Percentiles rank a stretch among this genome's conserved stretches.
These are phyloP conservation scores for Zygosaccharomyces rouxii DNA, from an alignment of 805 yeast genomes.

Conservation along the genomic window DNA sequence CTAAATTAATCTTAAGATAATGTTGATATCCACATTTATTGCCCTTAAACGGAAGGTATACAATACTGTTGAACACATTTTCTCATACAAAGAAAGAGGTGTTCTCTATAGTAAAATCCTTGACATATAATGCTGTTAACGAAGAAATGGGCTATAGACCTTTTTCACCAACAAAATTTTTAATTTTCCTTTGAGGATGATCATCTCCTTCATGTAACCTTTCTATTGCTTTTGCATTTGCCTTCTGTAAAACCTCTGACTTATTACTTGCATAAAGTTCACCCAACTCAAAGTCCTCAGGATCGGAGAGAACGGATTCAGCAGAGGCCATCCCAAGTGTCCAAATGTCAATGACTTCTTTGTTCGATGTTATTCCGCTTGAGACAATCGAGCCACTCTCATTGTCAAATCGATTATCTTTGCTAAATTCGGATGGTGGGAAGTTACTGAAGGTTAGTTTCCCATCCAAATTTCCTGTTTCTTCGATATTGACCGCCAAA, in stretches of 20 bases:
- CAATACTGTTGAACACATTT: no score
- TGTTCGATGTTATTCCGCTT: background rate
- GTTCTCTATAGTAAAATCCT: no score
- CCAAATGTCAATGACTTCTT: background rate
- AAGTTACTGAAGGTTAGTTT: background rate
- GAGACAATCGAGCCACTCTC: background rate
- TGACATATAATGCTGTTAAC: no score
- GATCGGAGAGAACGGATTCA: background rate
- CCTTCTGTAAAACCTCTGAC: background rate
- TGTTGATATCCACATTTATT: no score
- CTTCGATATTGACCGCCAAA: background rate
- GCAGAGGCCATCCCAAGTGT: background rate
- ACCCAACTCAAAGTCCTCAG: background rate
- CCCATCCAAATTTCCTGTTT: background rate
- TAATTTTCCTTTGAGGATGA: no score
- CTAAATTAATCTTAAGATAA: no score
- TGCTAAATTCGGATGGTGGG: background rate
- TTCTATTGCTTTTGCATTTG: background rate
- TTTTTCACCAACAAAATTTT: no score
- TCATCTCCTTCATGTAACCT: no score
- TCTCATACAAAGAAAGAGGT: no score
- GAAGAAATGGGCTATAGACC: no score
- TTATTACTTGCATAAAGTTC: background rate
- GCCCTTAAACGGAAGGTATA: no score
- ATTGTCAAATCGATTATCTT: background rate